Evolutionary conservation across 2,329 filamentous ascomycete species (phyloP).

Genomic region (Pseudopyrenochaeta lycopersici): DNA sequence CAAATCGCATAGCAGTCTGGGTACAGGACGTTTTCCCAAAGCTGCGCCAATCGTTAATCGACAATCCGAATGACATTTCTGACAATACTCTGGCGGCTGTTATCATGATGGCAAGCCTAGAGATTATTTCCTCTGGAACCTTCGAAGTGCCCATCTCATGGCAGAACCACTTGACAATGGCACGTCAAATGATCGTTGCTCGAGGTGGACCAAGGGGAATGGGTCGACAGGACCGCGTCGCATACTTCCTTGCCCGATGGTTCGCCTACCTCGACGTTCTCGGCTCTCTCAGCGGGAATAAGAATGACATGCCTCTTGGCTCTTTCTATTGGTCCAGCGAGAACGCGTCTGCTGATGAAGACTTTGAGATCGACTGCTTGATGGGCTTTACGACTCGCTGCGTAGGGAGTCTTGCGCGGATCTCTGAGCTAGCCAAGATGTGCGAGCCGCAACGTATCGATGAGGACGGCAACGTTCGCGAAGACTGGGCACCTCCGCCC

Average conservation of each 20-base stretch:
- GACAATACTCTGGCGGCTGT: conserved; percentile 80
- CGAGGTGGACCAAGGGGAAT: conserved; percentile 68
- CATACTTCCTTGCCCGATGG: conserved; percentile 82
- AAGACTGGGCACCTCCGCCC: conserved; percentile 67
- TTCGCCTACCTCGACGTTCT: conserved; percentile 85
- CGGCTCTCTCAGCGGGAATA: conserved; percentile 72
- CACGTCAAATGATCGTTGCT: conserved; percentile 76
- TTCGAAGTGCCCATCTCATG: conserved; percentile 84
- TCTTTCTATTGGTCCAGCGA: conserved; percentile 52
- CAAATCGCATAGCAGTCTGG: conserved; percentile 80
- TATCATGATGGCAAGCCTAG: conserved; percentile 84
- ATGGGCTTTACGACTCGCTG: conserved; percentile 80
- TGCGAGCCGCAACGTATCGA: conserved; percentile 74
- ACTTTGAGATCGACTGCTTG: conserved; percentile 79
- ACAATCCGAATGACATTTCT: conserved; percentile 63
- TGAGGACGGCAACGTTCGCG: conserved; percentile 58
- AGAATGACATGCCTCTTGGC: conserved; percentile 54
- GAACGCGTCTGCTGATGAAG: conserved; percentile 65
- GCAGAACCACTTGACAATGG: conserved; percentile 80
- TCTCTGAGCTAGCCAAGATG: conserved; percentile 74
- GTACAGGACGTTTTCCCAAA: conserved; percentile 81
- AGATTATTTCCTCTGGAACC: conserved; percentile 82
- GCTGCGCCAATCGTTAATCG: conserved; percentile 71
- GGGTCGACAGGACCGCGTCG: conserved; percentile 61
- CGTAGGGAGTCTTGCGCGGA: conserved; percentile 73